Base-by-base conservation (phyloP, 805 yeast species). In the Wickerhamiella brachini region DNA sequence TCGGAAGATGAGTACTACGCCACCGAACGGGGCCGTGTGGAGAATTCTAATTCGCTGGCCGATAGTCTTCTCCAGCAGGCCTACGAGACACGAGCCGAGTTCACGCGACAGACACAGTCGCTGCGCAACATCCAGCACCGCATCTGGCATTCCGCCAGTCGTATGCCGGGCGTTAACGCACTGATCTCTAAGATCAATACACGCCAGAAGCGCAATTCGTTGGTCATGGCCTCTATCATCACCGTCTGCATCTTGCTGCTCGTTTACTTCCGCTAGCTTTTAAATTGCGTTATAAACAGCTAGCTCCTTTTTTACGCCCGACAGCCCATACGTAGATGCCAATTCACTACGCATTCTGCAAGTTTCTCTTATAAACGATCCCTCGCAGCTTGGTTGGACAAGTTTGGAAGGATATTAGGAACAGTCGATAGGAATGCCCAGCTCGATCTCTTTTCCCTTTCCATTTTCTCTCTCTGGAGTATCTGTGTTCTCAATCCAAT, bases 1-100 rank as follows among this genome's bases (percentile, higher is more conserved):
- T 53, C 58, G 57, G 85, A 80, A 51, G 79, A 82, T 55, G 85
- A 80, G 54, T 90, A 90, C 64, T 80, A 85, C 63, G 73, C 83
- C 51, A 80, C 83, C 53, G 98, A 90, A 66, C 67, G 86, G 7
- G 71, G 76, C 39, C 71, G 95, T 48, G 83, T 83, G 18, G 85
- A 85, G 56, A 73, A 73, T 49, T 80, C 93, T 44, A 81, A 87
- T 63, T 72, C 74, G 44, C 70, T 88, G 49, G 85, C 95, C 15
- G 97, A 93, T 63, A 69, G 83, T 44, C 71, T 93, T 52, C 73
- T 90, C 39, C 76, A 76, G n/a, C 89, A 83, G 63, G 97, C 96
- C 1, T 83, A 78, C 68, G 85, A 84, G 57, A 88, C 97, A 0
- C 73, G 97, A 52, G 97, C 89, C 54, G 94, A 85, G 61, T 75